Evolutionary conservation across 495 filamentous ascomycete species (phyloP).

Genomic region (Podospora anserina): DNA sequence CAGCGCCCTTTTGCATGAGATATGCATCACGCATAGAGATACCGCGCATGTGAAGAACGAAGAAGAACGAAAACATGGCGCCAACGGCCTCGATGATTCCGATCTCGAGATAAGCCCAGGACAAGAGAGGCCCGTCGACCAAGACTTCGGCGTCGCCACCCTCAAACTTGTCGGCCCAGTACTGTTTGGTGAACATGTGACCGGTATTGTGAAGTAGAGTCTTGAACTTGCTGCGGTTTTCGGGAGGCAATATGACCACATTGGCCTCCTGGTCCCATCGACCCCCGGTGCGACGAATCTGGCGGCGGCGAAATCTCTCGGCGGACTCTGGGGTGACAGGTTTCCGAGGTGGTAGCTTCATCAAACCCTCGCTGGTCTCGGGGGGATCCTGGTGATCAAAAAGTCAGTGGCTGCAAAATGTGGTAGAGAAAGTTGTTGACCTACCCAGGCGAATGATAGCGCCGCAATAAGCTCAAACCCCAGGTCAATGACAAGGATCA

Average conservation of each 20-base stretch:
- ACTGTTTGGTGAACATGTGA: conserved; percentile 24
- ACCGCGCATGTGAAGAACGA: conserved; percentile 17
- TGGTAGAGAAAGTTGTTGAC: background rate
- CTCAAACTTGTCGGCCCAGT: conserved; percentile 33
- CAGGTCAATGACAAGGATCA: conserved; percentile 24
- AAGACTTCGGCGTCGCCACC: conserved; percentile 32
- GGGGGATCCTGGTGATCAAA: conserved; percentile 11
- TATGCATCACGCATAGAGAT: conserved; percentile 19
- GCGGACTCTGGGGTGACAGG: conserved; percentile 30
- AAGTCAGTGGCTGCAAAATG: background rate
- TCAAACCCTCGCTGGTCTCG: conserved; percentile 27
- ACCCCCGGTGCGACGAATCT: conserved; percentile 26
- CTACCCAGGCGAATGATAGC: conserved; percentile 21
- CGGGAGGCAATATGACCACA: conserved; percentile 20
- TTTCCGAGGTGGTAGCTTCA: conserved; percentile 33
- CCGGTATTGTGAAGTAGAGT: conserved; percentile 15
- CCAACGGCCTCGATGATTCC: conserved; percentile 22
- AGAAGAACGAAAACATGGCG: conserved; percentile 19
- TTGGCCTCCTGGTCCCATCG: conserved; percentile 31
- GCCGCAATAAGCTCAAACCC: conserved; percentile 24
- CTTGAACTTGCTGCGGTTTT: conserved; percentile 26
- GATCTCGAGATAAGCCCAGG: conserved; percentile 24
- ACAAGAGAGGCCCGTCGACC: conserved; percentile 32
- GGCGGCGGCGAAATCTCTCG: conserved; percentile 30
- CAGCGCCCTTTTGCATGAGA: conserved; percentile 30